Percentiles rank a stretch among this genome's conserved stretches.
Evolutionary conservation across 192 early-diverging fungal species (phyloP).

Genomic region (Thamnidium elegans): DNA sequence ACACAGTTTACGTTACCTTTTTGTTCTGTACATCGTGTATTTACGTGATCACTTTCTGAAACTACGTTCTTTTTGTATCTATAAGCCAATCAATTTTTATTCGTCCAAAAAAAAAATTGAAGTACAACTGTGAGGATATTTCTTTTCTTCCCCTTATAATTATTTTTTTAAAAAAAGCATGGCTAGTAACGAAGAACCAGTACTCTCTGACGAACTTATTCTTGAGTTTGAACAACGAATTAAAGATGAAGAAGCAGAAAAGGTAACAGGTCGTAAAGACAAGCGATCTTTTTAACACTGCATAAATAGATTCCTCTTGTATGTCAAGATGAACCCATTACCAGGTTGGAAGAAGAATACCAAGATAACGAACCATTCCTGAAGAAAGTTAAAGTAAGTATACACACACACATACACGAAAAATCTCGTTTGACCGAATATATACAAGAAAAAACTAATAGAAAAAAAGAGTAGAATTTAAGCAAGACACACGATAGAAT

Average conservation of each 20-base stretch:
- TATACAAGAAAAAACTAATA: neutral
- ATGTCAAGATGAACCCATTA: constrained; percentile 43
- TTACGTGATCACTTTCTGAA: too few species aligned
- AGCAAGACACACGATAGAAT: constrained; percentile 42
- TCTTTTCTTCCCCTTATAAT: neutral
- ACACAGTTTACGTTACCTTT: too few species aligned
- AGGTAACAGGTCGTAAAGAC: constrained; percentile 15
- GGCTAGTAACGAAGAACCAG: constrained; percentile 4
- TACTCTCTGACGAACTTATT: constrained; percentile 43
- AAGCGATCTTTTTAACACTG: too few species aligned
- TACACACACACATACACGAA: neutral
- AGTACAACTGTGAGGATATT: too few species aligned
- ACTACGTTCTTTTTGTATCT: too few species aligned
- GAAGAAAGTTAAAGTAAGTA: constrained; percentile 48
- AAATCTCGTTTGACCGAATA: neutral
- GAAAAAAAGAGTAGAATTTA: constrained; percentile 42
- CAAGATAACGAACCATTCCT: constrained; percentile 47
- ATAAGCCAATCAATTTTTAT: too few species aligned
- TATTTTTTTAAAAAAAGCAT: neutral
- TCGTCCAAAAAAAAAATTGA: too few species aligned
- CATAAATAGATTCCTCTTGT: constrained; percentile 46
- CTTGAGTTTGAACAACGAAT: constrained; percentile 46
- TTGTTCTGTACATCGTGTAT: neutral
- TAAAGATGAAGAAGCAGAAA: constrained; percentile 56
- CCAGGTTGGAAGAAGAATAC: constrained; percentile 49